Base-by-base conservation (phyloP, 768 basidiomycete species). In the Scleroderma citrinum region DNA sequence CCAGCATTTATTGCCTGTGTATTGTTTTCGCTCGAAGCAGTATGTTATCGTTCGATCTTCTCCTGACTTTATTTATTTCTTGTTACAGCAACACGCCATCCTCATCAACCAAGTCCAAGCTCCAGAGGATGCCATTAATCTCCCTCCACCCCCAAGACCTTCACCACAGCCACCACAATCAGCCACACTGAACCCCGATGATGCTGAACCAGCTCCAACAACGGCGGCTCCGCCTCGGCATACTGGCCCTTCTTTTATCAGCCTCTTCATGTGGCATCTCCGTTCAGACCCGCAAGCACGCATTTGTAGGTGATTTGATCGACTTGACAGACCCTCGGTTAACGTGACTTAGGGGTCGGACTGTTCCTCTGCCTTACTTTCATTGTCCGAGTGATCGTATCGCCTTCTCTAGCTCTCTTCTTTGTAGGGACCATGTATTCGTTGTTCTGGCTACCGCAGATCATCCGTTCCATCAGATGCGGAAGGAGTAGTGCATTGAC, bases 1-100 rank as follows among this genome's bases (percentile, higher is more conserved):
- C 91, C 92, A 2, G 89, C 90, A 0, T 94, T 92, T 59, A 59
- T 94, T 21, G 84, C 88, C 11, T 86, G 87, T 48, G 71, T 89
- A 5, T 67, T 92, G 20, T 85, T 94, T 62, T 73, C 90, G 11
- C 82, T 90, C 52, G 86, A 93, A 71, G 84, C 87, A 34, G 92
- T 92, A 59, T 60, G 82, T 74, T 5, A 35, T n/a, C 7, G 13
- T 32, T 34, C 31, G 12, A 11, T 8, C 3, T 7, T 37, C 19
- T n/a, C 24, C 17, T 43, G 12, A 42, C 17, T 30, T 21, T 24
- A 41, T 13, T 20, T 44, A 34, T 36, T 42, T 38, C 46, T 49
- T 51, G n/a, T n/a, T n/a, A 7, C 43, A 95, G 92, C 87, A 92
- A 84, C 92, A 91, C 58, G 78, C 84, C 0, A 79, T 85, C 31